Percentiles rank a stretch among this genome's conserved stretches.
Evolutionary conservation across 2,329 filamentous ascomycete genomes (phyloP).

Genomic region (Bipolaris zeicola): DNA sequence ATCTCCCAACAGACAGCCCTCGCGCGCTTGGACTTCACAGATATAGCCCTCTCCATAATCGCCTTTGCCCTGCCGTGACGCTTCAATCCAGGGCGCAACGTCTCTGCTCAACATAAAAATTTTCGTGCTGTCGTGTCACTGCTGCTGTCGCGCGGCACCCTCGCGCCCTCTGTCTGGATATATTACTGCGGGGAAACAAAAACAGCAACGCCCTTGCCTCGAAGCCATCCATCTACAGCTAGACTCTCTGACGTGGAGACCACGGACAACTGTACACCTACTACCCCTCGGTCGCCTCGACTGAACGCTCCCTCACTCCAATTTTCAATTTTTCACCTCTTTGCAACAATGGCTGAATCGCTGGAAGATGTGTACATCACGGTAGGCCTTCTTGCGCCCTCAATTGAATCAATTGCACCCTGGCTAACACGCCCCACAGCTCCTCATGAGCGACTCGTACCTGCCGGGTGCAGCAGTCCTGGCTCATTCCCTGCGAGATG

Average conservation of each 20-base stretch:
- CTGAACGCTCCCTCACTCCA: slow-evolving; percentile 1
- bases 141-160: not conserved
- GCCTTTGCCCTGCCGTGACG: not conserved
- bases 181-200: slow-evolving; percentile 37
- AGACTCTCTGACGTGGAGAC: slow-evolving; percentile 4
- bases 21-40: slow-evolving; percentile 8
- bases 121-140: slow-evolving; percentile 15
- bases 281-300: slow-evolving; percentile 1
- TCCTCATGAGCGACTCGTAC: slow-evolving; percentile 90
- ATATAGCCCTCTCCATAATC: not conserved
- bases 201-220: slow-evolving; percentile 21
- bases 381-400: slow-evolving; percentile 50
- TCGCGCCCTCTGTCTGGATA: slow-evolving; percentile 11
- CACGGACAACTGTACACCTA: not conserved
- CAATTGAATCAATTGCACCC: slow-evolving; percentile 24
- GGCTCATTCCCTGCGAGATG: slow-evolving; percentile 92
- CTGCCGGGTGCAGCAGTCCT: slow-evolving; percentile 92
- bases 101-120: not conserved
- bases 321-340: slow-evolving; percentile 2
- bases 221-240: slow-evolving; percentile 2
- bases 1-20: slow-evolving; percentile 24
- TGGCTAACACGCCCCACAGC: slow-evolving; percentile 59
- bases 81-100: not conserved
- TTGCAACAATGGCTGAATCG: slow-evolving; percentile 39
- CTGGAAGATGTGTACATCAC: slow-evolving; percentile 70